Evolutionary conservation across 164 flowering plant genomes (phyloP).

Genomic region (Buxus sempervirens): DNA sequence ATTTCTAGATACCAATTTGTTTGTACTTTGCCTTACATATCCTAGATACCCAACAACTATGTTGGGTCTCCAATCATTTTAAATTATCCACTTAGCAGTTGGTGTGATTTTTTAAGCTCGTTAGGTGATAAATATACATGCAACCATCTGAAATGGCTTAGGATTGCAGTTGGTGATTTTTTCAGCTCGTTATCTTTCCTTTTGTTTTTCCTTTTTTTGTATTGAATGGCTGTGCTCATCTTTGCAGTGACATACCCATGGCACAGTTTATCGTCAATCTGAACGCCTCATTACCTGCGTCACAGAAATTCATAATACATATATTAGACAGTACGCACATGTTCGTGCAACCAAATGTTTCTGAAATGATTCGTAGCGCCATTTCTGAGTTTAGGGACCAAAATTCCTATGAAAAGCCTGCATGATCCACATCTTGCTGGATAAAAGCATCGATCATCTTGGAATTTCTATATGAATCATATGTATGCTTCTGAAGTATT

Average conservation of each 20-base stretch:
- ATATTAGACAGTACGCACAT: slow-evolving; percentile 69
- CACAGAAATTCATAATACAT: slow-evolving; percentile 82
- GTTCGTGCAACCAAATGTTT: slow-evolving; percentile 71
- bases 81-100: too few species aligned
- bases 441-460: background rate
- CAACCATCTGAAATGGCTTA: background rate
- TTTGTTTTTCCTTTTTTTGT: background rate
- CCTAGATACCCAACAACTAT: too few species aligned
- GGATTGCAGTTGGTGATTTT: background rate
- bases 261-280: slow-evolving; percentile 77
- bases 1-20: background rate
- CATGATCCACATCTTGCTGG: slow-evolving; percentile 26
- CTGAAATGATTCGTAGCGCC: slow-evolving; percentile 67
- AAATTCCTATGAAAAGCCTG: slow-evolving; percentile 84
- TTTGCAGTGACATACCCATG: slow-evolving; percentile 89
- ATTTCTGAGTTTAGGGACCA: slow-evolving; percentile 73
- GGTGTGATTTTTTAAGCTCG: too few species aligned
- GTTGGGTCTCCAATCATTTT: too few species aligned
- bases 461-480: background rate
- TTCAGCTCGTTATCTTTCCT: background rate
- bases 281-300: slow-evolving; percentile 58
- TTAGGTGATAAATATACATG: background rate
- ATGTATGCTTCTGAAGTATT: background rate
- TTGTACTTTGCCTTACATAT: background rate
- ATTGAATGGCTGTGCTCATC: background rate